Base-by-base conservation (phyloP, 176 grass and related monocot species). In the Carex kokanica region DNA sequence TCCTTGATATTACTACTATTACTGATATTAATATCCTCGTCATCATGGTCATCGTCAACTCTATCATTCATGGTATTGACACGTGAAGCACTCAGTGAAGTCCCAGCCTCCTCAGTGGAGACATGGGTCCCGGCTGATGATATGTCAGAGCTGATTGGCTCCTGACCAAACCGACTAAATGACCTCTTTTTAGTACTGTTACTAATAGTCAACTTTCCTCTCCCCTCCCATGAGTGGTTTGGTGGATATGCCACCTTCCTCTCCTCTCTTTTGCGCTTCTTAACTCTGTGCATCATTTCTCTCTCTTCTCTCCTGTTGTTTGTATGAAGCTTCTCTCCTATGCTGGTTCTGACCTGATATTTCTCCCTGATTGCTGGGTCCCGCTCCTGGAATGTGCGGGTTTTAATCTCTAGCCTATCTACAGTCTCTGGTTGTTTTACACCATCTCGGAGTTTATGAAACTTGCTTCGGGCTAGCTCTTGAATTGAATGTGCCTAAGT, bases 401-500 rank as follows among this genome's bases (percentile, higher is more conserved):
- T 45, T 67, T 82, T 65, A 15, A 43, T 18, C 45, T 82, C 54
- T 51, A 62, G 61, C 23, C 25, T 82, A 8, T 62, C 60, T 17
- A 65, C 9, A 47, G 20, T 15, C 47, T 82, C 80, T 17, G 41
- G 61, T 18, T 67, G 60, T 52, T 31, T 82, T 81, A 91, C 87
- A 78, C 69, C 84, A 85, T 90, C 91, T 87, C 93, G 89, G 63
- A 96, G 78, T 90, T 92, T 92, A 49, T 89, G 89, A 82, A 99
- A 99, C 78, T 99, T 95, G 79, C 88, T 92, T 92, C 91, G 93
- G 77, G 93, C 97, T 34, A 99, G 69, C 74, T 99, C 97, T 90
- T 99, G 97, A 88, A 99, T 99, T 81, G 89, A 86, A 86, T 92
- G 91, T 79, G 97, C 97, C 97, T 99, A 78, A 78, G 83, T 51